Base-by-base conservation (phyloP, 208 protist genomes). In the Trypanosoma theileri region DNA sequence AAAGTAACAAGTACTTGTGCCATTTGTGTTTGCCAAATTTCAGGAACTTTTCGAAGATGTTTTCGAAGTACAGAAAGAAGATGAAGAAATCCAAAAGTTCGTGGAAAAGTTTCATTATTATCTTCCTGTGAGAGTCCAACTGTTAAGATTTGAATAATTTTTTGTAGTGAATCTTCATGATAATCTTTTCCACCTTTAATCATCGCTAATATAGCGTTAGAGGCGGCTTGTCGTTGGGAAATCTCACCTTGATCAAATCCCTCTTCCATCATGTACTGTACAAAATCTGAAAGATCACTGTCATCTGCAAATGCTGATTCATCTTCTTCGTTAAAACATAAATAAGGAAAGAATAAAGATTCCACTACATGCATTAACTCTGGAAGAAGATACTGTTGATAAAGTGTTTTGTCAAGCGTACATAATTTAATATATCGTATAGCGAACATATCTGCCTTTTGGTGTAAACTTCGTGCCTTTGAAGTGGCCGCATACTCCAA, bases 241-340 rank as follows among this genome's bases (percentile, higher is more conserved):
- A 91, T 64, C 75, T 93, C 86, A 54, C 86, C 77, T 24, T 79
- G 81, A n/a, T 75, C 76, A 44, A 90, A 80, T 31, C 80, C 79
- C 69, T 92, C 88, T 54, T 93, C 85, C 73, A 90, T 80, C 88
- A 94, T 90, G 71, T 93, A 93, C 80, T 91, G 80, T 54, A 84
- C 81, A 78, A 87, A 93, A 46, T 92, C 86, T 0, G 82, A 78
- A 14, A 96, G 61, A 60, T 91, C 79, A 61, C 81, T 76, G 24
- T 86, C 80, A 41, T 91, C 86, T 42, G 74, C 70, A 57, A 96
- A 93, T 8, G 84, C 81, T 46, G 86, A 80, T 54, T 92, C 91
- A 71, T 96, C 91, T 26, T 75, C 70, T 56, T 88, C 82, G 48
- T 81, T 82, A 70, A 81, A 93, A 74, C 81, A 90, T 3, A 96